Conservation (phyloP, 257 asterid genomes). For the Plantago major region DNA sequence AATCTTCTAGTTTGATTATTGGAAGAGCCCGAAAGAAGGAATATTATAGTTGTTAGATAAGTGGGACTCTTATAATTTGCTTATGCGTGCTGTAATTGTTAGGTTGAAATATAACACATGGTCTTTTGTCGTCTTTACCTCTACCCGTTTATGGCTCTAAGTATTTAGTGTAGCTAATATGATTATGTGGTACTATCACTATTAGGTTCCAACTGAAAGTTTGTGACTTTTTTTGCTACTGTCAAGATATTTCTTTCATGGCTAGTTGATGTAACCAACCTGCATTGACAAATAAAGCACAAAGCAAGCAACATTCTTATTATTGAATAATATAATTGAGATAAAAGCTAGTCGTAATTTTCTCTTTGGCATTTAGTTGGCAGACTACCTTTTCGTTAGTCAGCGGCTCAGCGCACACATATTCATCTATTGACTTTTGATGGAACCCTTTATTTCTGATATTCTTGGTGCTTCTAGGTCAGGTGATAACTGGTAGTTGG, state of each 20-base stretch:
- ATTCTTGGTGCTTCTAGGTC: conserved; percentile 43
- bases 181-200: no score
- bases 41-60: not conserved
- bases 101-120: not conserved
- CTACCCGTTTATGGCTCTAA: not conserved
- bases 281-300: not conserved
- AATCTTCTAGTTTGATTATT: not conserved
- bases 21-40: not conserved
- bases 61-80: not conserved
- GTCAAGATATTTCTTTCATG: not conserved
- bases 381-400: not conserved
- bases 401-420: no score
- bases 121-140: no score
- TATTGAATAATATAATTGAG: not conserved
- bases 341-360: not conserved
- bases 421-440: no score
- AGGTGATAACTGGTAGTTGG: conserved; percentile 99
- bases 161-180: no score
- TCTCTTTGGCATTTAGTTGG: not conserved
- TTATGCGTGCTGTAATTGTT: not conserved
- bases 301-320: not conserved
- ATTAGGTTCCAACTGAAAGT: no score
- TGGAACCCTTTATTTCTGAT: not conserved
- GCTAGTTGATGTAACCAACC: not conserved
- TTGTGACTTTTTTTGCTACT: not conserved